Evolutionary conservation across 768 basidiomycete species (phyloP).

Genomic region (Boletellus sp.): DNA sequence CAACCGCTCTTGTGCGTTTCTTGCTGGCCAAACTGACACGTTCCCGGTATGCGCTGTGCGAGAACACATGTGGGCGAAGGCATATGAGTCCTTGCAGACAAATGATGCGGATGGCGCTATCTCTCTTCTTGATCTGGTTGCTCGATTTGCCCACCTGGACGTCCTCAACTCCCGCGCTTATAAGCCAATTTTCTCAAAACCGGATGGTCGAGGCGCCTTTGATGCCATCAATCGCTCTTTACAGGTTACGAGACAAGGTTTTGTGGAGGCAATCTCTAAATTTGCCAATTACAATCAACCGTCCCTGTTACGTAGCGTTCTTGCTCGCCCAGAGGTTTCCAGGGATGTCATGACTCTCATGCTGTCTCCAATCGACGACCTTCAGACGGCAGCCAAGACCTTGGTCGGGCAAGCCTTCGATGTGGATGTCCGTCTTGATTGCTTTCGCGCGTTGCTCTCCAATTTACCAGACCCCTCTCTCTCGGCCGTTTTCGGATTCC

Average conservation of each 20-base stretch:
- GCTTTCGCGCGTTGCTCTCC: constrained; percentile 74
- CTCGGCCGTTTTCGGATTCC: constrained; percentile 65
- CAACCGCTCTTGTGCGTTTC: constrained; percentile 31
- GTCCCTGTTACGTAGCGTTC: constrained; percentile 48
- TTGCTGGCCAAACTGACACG: constrained; percentile 26
- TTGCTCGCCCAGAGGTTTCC: constrained; percentile 53
- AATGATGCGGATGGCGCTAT: constrained; percentile 58
- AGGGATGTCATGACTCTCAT: constrained; percentile 63
- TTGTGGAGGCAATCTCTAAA: constrained; percentile 57
- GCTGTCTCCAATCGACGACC: constrained; percentile 74
- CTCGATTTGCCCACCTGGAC: constrained; percentile 66
- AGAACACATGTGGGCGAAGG: constrained; percentile 63
- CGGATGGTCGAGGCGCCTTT: constrained; percentile 35
- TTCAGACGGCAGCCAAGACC: constrained; percentile 73
- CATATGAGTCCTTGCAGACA: constrained; percentile 57
- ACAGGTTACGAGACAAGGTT: constrained; percentile 52
- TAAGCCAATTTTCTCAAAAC: constrained; percentile 33
- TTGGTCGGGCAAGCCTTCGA: constrained; percentile 86
- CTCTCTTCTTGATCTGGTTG: constrained; percentile 53
- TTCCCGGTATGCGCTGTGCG: constrained; percentile 43
- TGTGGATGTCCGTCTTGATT: constrained; percentile 84
- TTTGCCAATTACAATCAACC: constrained; percentile 62
- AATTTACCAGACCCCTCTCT: constrained; percentile 64
- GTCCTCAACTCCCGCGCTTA: constrained; percentile 53
- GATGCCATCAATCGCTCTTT: constrained; percentile 62